These are phyloP conservation scores for Penicillium griseofulvum DNA, from an alignment of 2,329 filamentous ascomycete genomes.

Conservation along the genomic window DNA sequence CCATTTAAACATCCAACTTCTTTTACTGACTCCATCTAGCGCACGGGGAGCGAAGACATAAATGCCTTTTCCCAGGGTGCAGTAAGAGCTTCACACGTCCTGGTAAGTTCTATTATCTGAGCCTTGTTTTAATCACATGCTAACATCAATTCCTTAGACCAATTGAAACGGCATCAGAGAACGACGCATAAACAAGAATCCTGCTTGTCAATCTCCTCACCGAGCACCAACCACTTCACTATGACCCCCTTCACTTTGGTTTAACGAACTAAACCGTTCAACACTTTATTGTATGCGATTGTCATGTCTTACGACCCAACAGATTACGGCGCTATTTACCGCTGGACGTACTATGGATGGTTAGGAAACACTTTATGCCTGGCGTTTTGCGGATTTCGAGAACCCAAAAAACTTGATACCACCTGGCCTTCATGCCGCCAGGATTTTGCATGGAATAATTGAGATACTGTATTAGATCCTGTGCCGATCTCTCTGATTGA, in stretches of 20 bases:
- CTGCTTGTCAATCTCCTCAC: constrained; percentile 21
- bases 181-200: constrained; percentile 37
- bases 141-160: constrained; percentile 27
- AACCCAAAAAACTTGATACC: constrained; percentile 4
- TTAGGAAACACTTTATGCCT: background rate
- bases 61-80: constrained; percentile 40
- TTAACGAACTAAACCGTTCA: constrained; percentile 8
- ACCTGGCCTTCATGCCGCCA: background rate
- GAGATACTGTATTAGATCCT: background rate
- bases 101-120: constrained; percentile 28
- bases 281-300: constrained; percentile 5
- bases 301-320: constrained; percentile 8
- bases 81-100: constrained; percentile 46
- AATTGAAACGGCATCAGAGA: constrained; percentile 42
- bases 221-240: constrained; percentile 23
- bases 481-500: background rate
- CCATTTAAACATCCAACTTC: background rate
- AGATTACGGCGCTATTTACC: constrained; percentile 1
- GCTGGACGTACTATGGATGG: constrained; percentile 9
- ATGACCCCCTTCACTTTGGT: constrained; percentile 17
- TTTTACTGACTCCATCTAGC: constrained; percentile 25
- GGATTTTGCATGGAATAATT: background rate
- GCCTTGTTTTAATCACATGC: background rate
- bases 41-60: constrained; percentile 44
- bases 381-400: constrained; percentile 4